A percentile compares a stretch with the other conserved stretches of the same genome.
Evolutionary conservation across 1,284 basidiomycete genomes (phyloP).

Genomic region (Ceratobasidium sp.): DNA sequence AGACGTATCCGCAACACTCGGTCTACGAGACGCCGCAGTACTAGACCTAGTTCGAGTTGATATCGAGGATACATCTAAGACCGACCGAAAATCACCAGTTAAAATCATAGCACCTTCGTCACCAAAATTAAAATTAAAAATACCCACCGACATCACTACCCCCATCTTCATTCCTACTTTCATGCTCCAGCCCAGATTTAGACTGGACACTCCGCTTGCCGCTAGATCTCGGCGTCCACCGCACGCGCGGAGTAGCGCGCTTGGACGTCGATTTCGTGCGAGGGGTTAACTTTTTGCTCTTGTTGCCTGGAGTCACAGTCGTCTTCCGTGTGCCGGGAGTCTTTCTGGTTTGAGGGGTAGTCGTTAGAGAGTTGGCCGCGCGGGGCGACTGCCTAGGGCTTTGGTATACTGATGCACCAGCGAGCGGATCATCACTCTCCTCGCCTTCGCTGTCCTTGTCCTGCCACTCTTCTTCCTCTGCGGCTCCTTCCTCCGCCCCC

Average conservation of each 20-base stretch:
- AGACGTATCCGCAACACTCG: not conserved
- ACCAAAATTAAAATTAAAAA: not conserved
- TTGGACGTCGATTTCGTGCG: not conserved
- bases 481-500: not conserved
- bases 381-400: constrained; percentile 1
- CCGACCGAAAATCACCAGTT: not conserved
- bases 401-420: not conserved
- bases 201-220: not conserved
- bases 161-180: not conserved
- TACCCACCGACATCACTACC: not conserved
- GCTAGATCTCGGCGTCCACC: constrained; percentile 21
- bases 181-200: not conserved
- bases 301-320: not conserved
- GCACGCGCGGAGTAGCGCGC: not conserved
- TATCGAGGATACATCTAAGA: not conserved
- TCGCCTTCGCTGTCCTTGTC: not conserved
- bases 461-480: not conserved
- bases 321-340: not conserved
- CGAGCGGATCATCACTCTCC: constrained; percentile 12
- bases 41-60: constrained; percentile 9
- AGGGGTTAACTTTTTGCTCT: not conserved
- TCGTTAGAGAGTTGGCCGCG: not conserved
- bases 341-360: not conserved
- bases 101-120: no score
- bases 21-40: not conserved